Evolutionary conservation across 768 basidiomycete genomes (phyloP), one percentile per base, ranked within the genome.

Genomic region (Lactarius quietus): DNA sequence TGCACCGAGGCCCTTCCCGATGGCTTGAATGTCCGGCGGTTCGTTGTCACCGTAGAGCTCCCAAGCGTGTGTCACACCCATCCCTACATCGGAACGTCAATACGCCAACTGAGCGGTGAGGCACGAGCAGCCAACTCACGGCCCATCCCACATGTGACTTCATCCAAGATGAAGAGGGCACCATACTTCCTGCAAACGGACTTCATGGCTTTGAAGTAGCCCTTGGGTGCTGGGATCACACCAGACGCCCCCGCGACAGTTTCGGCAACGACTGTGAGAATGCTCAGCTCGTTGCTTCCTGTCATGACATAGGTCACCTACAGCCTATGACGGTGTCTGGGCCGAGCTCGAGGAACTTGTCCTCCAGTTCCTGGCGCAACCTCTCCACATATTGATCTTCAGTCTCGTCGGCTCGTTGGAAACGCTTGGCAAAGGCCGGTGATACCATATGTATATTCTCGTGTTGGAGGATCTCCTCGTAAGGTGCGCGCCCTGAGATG

Each of bases 81-180:
- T 91, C 31, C 92, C 90, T 92, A 51, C 20, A 31, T 54, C 59
- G 12, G n/a, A n/a, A 4, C n/a, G 12, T 48, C n/a, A 48, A 23
- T 14, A 10, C 26, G 33, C 23, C 41, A 35, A 18, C 35, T n/a
- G n/a, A 31, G 17, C 31, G 3, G 15, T 63, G 39, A 57, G 29
- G 28, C 59, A 36, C 57, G 43, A 39, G 29, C 28, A 35, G 20
- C 59, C 33, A 39, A 80, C 89, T 76, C 73, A 89, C 92, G 86
- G 62, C 93, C 92, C 89, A 94, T 93, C 53, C 92, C 92, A 73
- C 87, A 86, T 92, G 95, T 94, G 54, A 94, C 90, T 76, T 95
- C 94, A 71, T 96, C 94, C 36, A 94, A 82, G 48, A 95, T 92
- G 74, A 95, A 88, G 20, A 96, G 75, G 1, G 85, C 90, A 70